Evolutionary conservation across 2,329 filamentous ascomycete species (phyloP).

Genomic region (Fusarium mexicanum): DNA sequence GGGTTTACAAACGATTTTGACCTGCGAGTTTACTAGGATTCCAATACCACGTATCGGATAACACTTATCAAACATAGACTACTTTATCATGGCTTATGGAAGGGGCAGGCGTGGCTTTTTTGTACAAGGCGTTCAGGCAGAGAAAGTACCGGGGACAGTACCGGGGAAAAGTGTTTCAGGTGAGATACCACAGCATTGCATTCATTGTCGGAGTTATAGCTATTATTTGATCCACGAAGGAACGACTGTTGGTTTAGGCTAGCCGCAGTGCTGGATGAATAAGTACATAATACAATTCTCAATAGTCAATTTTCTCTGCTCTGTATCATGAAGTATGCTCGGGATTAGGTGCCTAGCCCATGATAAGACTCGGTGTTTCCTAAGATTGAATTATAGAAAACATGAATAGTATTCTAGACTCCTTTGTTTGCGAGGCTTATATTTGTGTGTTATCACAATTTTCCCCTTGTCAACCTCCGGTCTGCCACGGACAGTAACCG

Average conservation of each 20-base stretch:
- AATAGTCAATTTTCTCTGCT: not conserved
- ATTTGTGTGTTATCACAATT: not conserved
- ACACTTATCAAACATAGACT: not conserved
- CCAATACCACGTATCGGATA: not conserved
- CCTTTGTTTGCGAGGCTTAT: not conserved
- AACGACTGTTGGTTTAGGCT: not conserved
- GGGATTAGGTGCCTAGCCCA: not conserved
- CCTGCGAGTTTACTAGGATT: constrained; percentile 51
- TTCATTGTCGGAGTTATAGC: constrained; percentile 32
- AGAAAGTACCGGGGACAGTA: constrained; percentile 6
- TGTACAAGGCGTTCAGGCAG: constrained; percentile 33
- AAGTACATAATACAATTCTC: not conserved
- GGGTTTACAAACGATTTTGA: constrained; percentile 71
- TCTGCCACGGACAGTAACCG: not conserved
- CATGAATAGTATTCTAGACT: not conserved
- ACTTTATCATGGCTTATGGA: constrained; percentile 8
- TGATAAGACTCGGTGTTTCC: not conserved
- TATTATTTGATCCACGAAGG: constrained; percentile 18
- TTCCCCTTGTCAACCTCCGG: not conserved
- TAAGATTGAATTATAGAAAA: not conserved
- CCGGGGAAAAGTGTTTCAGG: constrained; percentile 27
- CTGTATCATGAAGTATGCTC: not conserved
- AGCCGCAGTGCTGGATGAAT: not conserved
- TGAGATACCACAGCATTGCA: constrained; percentile 40
- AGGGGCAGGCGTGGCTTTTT: not conserved